Evolutionary conservation across 768 basidiomycete genomes (phyloP), one percentile per base, ranked within the genome.

Genomic region (Termitomyces sp.): DNA sequence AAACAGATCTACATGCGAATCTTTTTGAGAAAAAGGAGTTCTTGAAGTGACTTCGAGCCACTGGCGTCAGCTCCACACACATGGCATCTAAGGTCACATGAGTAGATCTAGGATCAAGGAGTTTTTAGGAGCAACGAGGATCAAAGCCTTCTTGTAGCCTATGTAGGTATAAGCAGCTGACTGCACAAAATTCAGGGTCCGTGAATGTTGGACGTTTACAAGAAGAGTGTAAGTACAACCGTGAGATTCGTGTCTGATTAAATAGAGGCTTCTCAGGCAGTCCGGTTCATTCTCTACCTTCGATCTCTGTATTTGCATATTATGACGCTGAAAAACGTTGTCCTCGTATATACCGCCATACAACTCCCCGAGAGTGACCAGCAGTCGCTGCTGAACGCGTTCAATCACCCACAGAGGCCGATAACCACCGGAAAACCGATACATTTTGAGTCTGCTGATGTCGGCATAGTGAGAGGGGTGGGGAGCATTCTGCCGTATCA

Each of bases 271-370:
- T 51, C 53, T 60, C 56, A 53, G 53, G 42, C 47, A 39, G 40
- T n/a, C 38, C 20, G 9, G 12, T 46, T 38, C 27, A 16, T 39
- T 20, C 1, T 25, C 36, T 35, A 11, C 23, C 16, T 16, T 45
- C 16, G 35, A 52, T 35, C 44, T 15, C 54, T 41, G 45, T 20
- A 10, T 7, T n/a, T 20, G 7, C 33, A 7, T 7, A 47, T 9
- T 33, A 55, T 57, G 56, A 33, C 54, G 18, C 23, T 46, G 40
- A 56, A 52, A 25, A 55, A 48, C 18, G 16, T 43, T 16, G 32
- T 59, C 46, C 58, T 56, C 48, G 50, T 57, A 38, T 61, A 61
- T 50, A 54, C 50, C 32, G 56, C 58, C 7, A 56, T 52, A 38
- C 18, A 32, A 9, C 45, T 57, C 1, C 25, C 55, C 40, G 12